A percentile compares a stretch with the other conserved stretches of the same genome.
Evolutionary conservation across 805 yeast genomes (phyloP).

Genomic region (Yarrowia keelungensis): DNA sequence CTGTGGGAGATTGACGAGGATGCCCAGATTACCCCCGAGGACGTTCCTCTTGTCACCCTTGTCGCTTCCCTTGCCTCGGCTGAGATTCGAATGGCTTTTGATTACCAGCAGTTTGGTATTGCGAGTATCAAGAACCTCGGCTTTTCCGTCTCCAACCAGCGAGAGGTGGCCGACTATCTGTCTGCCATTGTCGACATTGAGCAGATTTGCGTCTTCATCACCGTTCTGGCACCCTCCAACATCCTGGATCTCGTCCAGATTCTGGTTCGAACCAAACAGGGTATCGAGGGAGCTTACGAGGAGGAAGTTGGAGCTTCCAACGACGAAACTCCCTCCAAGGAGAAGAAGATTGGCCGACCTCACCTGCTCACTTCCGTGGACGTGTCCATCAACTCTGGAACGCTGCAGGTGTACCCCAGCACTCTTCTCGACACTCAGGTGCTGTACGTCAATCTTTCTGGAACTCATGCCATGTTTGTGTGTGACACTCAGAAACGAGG

Average conservation of each 20-base stretch:
- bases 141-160: slow-evolving; percentile 72
- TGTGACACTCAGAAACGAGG: slow-evolving; percentile 43
- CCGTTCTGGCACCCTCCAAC: slow-evolving; percentile 87
- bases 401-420: slow-evolving; percentile 78
- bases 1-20: slow-evolving; percentile 62
- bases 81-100: slow-evolving; percentile 72
- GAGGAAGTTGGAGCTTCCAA: slow-evolving; percentile 73
- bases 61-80: slow-evolving; percentile 63
- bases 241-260: slow-evolving; percentile 78
- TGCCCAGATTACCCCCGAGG: slow-evolving; percentile 45
- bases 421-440: slow-evolving; percentile 80
- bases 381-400: slow-evolving; percentile 62
- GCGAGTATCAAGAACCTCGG: slow-evolving; percentile 58
- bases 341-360: slow-evolving; percentile 34
- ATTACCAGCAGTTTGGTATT: slow-evolving; percentile 83
- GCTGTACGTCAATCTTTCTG: slow-evolving; percentile 54
- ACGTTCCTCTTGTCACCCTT: slow-evolving; percentile 71
- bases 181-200: slow-evolving; percentile 50
- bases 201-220: slow-evolving; percentile 66
- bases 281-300: slow-evolving; percentile 71
- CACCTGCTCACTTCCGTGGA: slow-evolving; percentile 62
- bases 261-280: slow-evolving; percentile 72
- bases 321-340: slow-evolving; percentile 46
- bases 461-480: slow-evolving; percentile 46
- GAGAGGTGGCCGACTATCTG: slow-evolving; percentile 67